Percentiles rank a stretch among this genome's conserved stretches.
Conservation (phyloP, 495 filamentous ascomycete genomes). For the Hamigera avellanea region DNA sequence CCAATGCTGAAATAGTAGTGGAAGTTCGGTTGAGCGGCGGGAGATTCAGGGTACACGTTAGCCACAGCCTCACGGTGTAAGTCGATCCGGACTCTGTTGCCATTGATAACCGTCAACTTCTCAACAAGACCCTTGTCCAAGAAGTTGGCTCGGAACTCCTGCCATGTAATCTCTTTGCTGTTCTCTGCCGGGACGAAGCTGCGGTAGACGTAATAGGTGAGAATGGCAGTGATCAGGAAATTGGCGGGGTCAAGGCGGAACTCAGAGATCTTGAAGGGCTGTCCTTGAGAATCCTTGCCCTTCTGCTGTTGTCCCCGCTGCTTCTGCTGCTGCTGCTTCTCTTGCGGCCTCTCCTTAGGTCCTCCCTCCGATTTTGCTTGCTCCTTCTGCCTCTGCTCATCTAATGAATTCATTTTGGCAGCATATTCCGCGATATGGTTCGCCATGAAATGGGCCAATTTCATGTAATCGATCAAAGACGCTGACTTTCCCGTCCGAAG, state of each 20-base stretch:
- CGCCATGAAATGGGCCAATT: conserved; percentile 23
- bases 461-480: conserved; percentile 28
- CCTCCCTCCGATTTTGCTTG: conserved; percentile 7
- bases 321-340: conserved; percentile 9
- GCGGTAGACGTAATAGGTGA: conserved; percentile 51
- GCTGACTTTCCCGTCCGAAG: conserved; percentile 15
- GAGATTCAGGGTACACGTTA: conserved; percentile 71
- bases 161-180: conserved; percentile 84
- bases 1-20: conserved; percentile 93
- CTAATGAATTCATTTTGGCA: conserved; percentile 37
- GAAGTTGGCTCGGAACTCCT: conserved; percentile 86
- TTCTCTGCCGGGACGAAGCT: conserved; percentile 53
- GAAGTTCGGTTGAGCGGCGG: conserved; percentile 55
- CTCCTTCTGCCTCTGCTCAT: conserved; percentile 25
- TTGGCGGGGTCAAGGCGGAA: conserved; percentile 46
- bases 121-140: conserved; percentile 92
- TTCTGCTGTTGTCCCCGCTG: conserved; percentile 14
- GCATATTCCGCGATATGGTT: conserved; percentile 31
- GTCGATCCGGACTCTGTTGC: conserved; percentile 65
- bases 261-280: conserved; percentile 24
- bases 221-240: conserved; percentile 42
- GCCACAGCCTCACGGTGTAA: conserved; percentile 72
- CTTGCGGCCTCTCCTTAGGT: conserved; percentile 13
- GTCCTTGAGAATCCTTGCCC: conserved; percentile 13
- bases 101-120: conserved; percentile 72